Evolutionary conservation across 1,284 basidiomycete species (phyloP), one percentile per base, ranked within the genome.

Genomic region (Leccinum solheimii): DNA sequence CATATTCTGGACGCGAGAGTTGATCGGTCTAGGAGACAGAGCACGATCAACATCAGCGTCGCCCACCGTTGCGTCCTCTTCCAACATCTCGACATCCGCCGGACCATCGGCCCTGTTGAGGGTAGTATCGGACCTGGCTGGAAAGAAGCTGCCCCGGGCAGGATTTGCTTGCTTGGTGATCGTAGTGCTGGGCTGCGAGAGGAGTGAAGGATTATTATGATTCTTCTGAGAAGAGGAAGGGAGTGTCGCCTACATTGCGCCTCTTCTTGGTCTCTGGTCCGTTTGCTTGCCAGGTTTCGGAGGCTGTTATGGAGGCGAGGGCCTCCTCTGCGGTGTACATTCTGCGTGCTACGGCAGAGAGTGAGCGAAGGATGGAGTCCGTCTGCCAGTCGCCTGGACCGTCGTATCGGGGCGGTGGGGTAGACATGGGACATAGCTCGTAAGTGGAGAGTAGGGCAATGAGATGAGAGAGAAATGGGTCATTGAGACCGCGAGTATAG

Each of bases 381-480:
- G 84, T 88, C 70, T 86, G 83, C 85, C 84, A 87, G 74, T 86
- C 83, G 55, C 78, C 66, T 1, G 84, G 84, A 2, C 87, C 87
- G 73, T 85, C 80, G 73, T 87, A 90, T 61, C 79, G 79, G 54
- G 86, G 87, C 63, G 82, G 74, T 45, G 87, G 85, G 6, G 81
- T 78, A 13, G 81, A 72, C 66, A 74, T 75, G 30, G 80, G 80
- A 49, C 78, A 79, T 43, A 81, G 76, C 61, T 85, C 82, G 65
- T 85, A 86, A 10, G 83, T 72, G 14, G 83, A 83, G 23, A 86
- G 75, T 3, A 85, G 66, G 6, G 81, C 79, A 66, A 83, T 76
- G 59, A 85, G 81, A 64, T 85, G 80, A 0, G 77, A 71, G 57
- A 82, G 72, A 66, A 86, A 86, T 6, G 81, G 78, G 57, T 77